Base-by-base conservation (phyloP, 306 rosid genomes). In the Quercus glauca region DNA sequence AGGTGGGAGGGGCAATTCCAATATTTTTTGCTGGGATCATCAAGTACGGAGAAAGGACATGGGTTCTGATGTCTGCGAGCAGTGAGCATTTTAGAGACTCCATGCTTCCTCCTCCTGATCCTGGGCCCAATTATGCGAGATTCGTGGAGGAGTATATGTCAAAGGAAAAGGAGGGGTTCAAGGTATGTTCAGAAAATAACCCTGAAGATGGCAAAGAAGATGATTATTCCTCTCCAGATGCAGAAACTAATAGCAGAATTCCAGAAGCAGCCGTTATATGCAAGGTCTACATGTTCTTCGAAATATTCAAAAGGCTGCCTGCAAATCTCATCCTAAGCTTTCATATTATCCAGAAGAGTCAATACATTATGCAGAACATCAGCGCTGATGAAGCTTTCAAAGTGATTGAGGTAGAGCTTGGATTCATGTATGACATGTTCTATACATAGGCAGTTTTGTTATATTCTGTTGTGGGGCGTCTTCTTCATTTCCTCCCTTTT, bases 321-420 rank as follows among this genome's bases (percentile, higher is more conserved):
- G 82, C 84, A 15, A 79, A 80, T 74, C 76, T 84, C 28, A 69
- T 73, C 55, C 70, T 80, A 4, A 76, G 68, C 67, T 19, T 68
- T 7, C 68, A 41, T 53, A 74, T 58, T 11, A 23, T 56, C 3
- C 1, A 52, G 5, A 59, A 58, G 11, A 67, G 73, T 51, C 55
- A 5, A 19, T 33, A 58, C 17, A 73, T 76, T 11, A 76, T 80
- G 41, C 17, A 29, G 5, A 55, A 23, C 25, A 23, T 3, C 5
- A 71, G 23, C 13, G 17, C 70, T 5, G 21, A 33, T 0, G 71
- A 25, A 21, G 85, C 79, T 73, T 84, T 80, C 51, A 37, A 43
- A 52, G 76, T 85, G 70, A 69, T 85, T 9, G 88, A 82, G 71
- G 3, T 85, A 2, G 85, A 85, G 79, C 88, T 85, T 0, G 88